Base-by-base conservation (phyloP, 2,329 filamentous ascomycete genomes). In the Fusarium dimerum region DNA sequence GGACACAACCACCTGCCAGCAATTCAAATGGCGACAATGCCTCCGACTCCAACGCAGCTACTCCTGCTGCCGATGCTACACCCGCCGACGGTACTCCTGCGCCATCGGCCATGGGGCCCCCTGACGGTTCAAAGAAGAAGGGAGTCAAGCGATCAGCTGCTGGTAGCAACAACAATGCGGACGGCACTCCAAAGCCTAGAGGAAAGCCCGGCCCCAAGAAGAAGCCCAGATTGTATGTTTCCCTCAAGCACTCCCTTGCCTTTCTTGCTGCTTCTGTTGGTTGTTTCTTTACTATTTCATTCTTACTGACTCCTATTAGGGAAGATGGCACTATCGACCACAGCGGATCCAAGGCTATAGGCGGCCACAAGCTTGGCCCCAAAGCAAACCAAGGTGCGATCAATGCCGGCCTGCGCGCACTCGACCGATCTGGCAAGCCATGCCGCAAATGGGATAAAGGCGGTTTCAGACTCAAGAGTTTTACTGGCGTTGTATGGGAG, bases 301-400 rank as follows among this genome's bases (percentile, higher is more conserved):
- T 26, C 20, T 26, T 7, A 26, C 20, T 26, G 7, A 26, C 20
- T 26, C 20, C 9, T 36, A 36, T 47, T 54, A 87, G 84, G 59
- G 84, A 87, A 65, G 84, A 87, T 63, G 83, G 84, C 30, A 79
- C 80, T 30, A 79, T 84, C 66, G 84, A 87, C 62, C 79, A 83
- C 62, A 74, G 76, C 62, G 68, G 76, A 55, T 72, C 73, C 62
- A 71, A 71, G 63, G 73, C 78, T 43, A 75, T 76, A 6, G 79
- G 80, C 49, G 78, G 80, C 46, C 90, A 93, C 74, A 96, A 96
- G 72, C 87, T 97, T 26, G 93, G 93, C 4, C 94, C 94, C 62
- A 97, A 97, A 73, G 93, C 93, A 47, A 97, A 97, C 71, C 90
- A 93, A 66, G 94, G 94, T 59, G 93, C 93, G 54, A 99, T 99